Evolutionary conservation across 148 eudicot genomes (phyloP), one percentile per base, ranked within the genome.

Genomic region (Persicaria tinctoria): DNA sequence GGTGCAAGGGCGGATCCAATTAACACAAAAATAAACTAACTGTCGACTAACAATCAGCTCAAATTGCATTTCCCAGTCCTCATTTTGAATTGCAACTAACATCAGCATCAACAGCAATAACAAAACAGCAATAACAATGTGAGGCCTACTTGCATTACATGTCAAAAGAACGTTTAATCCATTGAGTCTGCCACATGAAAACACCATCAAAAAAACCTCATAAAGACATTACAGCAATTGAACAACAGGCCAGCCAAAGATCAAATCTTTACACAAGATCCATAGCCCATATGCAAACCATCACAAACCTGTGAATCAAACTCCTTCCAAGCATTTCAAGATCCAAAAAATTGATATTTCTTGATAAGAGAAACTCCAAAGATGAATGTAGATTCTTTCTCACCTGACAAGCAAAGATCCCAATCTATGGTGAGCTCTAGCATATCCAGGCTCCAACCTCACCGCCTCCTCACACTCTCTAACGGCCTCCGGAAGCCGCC

Each of bases 371-470:
- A 38, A 57, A 20, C 63, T 57, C n/a, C 32, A 57, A 27, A 57
- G 27, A 57, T 17, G 63, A 18, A 57, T 8, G 63, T 57, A 57
- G 10, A 57, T 57, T 1, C 27, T 57, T 57, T 57, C 45, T 87
- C 81, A 95, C 99, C 97, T 90, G 77, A 90, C 77, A 56, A 89
- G 84, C 79, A 95, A 85, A 79, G 88, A 83, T 27, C 90, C 99
- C 77, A 95, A 82, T 47, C 97, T 88, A 13, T 80, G 87, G 56
- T 88, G 97, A 17, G 99, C 97, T 79, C 86, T 86, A 18, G 75
- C 81, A 80, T 32, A 32, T 32, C 41, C 41, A 32, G 41, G 41
- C 41, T 32, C 41, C 41, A 32, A 32, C 3, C 41, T 32, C 41
- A 32, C 41, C 41, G 41, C 41, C 41, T 32, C 41, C 41, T 32